A percentile compares a stretch with the other conserved stretches of the same genome.
Evolutionary conservation across 768 basidiomycete genomes (phyloP).

Genomic region (Boletus rubroflammeus): DNA sequence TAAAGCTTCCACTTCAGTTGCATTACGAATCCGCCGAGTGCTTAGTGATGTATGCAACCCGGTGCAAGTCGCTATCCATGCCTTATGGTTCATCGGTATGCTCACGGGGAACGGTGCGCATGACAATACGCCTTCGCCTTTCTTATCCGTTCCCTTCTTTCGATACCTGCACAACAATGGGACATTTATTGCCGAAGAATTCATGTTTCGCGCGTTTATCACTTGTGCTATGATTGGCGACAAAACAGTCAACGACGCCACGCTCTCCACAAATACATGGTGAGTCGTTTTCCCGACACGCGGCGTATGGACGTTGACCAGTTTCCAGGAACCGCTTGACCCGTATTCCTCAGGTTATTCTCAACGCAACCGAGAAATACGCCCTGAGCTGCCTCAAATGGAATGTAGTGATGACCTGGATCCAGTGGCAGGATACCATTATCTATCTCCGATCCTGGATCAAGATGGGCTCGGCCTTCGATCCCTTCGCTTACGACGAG

Average conservation of each 20-base stretch:
- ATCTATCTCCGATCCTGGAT: slow-evolving; percentile 22
- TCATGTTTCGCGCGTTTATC: slow-evolving; percentile 34
- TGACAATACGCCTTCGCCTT: slow-evolving; percentile 16
- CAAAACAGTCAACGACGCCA: slow-evolving; percentile 32
- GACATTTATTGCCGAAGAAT: slow-evolving; percentile 27
- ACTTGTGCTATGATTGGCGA: slow-evolving; percentile 35
- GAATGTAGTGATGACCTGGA: slow-evolving; percentile 19
- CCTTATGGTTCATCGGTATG: slow-evolving; percentile 32
- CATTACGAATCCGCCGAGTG: slow-evolving; percentile 19
- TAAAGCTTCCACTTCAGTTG: slow-evolving; percentile 7
- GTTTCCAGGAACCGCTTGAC: slow-evolving; percentile 21
- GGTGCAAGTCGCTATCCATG: slow-evolving; percentile 26
- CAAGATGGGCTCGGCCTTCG: slow-evolving; percentile 23
- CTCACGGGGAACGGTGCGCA: slow-evolving; percentile 20
- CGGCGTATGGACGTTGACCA: slow-evolving; percentile 3
- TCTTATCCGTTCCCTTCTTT: slow-evolving; percentile 30
- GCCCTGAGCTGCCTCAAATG: slow-evolving; percentile 19
- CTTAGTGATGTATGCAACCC: slow-evolving; percentile 26
- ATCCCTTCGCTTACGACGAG: slow-evolving; percentile 22
- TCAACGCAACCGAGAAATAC: slow-evolving; percentile 25
- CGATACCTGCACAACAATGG: slow-evolving; percentile 30
- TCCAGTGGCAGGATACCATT: slow-evolving; percentile 24
- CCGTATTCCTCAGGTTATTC: slow-evolving; percentile 18
- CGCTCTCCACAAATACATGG: slow-evolving; percentile 31
- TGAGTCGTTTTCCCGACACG: slow-evolving; percentile 9